phyloP scores from a whole-genome alignment of 2,329 filamentous ascomycete species.

The Sordariomycetes sp. region DNA sequence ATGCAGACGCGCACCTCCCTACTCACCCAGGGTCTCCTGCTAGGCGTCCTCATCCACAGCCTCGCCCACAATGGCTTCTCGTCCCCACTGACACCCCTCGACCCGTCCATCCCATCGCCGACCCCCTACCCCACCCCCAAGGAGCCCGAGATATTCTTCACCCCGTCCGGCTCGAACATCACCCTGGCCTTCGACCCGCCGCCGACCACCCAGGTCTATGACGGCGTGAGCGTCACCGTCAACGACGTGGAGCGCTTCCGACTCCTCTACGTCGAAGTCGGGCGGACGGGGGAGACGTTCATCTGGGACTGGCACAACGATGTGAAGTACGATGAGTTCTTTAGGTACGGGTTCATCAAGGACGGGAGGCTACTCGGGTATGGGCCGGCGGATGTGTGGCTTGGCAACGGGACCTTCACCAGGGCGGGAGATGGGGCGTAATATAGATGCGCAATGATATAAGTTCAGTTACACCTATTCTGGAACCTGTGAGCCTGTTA shows the following conservation, averaged over 20 bases:
- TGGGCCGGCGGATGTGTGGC: not conserved
- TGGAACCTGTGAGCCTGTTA: too few relatives aligned
- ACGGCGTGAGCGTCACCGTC: slow-evolving; percentile 1
- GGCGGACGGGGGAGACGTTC: not conserved
- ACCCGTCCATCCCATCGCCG: slow-evolving; percentile 37
- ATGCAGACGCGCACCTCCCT: slow-evolving; percentile 60
- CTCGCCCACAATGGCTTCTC: slow-evolving; percentile 71
- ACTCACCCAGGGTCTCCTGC: slow-evolving; percentile 59
- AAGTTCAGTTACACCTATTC: too few relatives aligned
- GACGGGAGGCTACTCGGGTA: not conserved
- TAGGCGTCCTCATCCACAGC: slow-evolving; percentile 71
- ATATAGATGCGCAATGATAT: too few relatives aligned
- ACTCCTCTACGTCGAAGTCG: not conserved
- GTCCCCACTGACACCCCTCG: slow-evolving; percentile 56
- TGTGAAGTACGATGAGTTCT: slow-evolving; percentile 1
- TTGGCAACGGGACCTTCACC: not conserved
- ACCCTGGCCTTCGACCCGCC: slow-evolving; percentile 18
- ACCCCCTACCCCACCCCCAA: slow-evolving; percentile 30
- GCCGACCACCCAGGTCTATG: slow-evolving; percentile 2
- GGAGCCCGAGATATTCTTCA: slow-evolving; percentile 20
- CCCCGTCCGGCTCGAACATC: slow-evolving; percentile 36
- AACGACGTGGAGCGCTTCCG: slow-evolving; percentile 4
- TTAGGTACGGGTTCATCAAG: not conserved
- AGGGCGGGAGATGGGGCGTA: not conserved
- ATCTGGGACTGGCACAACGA: not conserved